Conservation (phyloP, 306 rosid species). For the Quercus berberidifolia region DNA sequence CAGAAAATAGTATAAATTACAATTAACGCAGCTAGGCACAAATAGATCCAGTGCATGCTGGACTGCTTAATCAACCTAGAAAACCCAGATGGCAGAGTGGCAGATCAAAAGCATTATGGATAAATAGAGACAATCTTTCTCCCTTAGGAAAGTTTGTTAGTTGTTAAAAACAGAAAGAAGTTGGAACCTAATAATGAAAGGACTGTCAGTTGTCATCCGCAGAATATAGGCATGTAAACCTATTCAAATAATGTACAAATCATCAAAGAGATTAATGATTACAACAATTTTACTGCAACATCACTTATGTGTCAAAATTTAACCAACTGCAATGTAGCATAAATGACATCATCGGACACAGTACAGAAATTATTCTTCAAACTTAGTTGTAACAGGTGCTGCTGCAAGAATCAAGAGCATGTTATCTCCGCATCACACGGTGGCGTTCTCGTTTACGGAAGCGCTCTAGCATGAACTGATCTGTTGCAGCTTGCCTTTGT, state of each 20-base stretch:
- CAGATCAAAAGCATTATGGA: not conserved
- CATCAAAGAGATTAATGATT: not conserved
- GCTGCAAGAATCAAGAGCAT: conserved; percentile 13
- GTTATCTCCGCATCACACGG: conserved; percentile 75
- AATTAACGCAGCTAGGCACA: no score
- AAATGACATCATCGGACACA: not conserved
- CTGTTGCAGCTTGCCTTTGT: conserved; percentile 95
- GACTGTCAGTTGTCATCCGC: not conserved
- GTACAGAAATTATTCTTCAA: not conserved
- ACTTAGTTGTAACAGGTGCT: not conserved
- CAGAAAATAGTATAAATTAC: no score
- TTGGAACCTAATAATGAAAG: not conserved
- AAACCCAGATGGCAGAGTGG: not conserved
- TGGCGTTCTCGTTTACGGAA: conserved; percentile 95
- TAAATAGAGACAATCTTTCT: not conserved
- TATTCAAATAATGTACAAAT: not conserved
- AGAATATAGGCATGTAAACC: not conserved
- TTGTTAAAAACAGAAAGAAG: not conserved
- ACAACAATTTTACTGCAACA: no score
- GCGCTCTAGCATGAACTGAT: conserved; percentile 89
- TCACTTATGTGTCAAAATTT: not conserved
- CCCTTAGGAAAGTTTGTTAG: not conserved
- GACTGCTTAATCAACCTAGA: not conserved
- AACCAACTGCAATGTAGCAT: not conserved
- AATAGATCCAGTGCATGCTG: no score